These are phyloP conservation scores for Aspergillus pseudonomiae DNA, from an alignment of 2,329 filamentous ascomycete genomes.

Conservation along the genomic window DNA sequence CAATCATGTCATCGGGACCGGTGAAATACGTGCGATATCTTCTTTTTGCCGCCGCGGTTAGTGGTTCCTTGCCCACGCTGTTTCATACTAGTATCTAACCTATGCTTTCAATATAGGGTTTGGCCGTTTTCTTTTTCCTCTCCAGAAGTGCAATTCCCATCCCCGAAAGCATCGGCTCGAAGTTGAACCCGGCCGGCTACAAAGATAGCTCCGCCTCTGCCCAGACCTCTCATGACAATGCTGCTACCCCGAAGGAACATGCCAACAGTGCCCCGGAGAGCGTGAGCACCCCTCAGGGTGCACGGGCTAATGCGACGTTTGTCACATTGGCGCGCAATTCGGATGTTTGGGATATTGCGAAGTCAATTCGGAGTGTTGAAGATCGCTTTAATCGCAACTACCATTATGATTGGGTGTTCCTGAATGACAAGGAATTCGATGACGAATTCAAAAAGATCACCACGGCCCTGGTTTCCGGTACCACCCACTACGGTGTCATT, in stretches of 20 bases:
- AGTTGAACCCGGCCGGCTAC: slow-evolving; percentile 25
- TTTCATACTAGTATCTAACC: not conserved
- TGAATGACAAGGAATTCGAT: slow-evolving; percentile 95
- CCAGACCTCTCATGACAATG: slow-evolving; percentile 26
- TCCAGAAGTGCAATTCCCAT: slow-evolving; percentile 61
- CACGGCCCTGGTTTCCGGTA: slow-evolving; percentile 85
- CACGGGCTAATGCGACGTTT: slow-evolving; percentile 94
- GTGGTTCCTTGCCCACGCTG: not conserved
- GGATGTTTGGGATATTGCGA: slow-evolving; percentile 95
- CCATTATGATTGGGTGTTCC: slow-evolving; percentile 98
- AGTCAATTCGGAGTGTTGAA: slow-evolving; percentile 94
- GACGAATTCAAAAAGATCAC: slow-evolving; percentile 93
- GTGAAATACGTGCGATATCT: slow-evolving; percentile 22
- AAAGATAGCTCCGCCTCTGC: slow-evolving; percentile 20
- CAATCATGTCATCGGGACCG: slow-evolving; percentile 22
- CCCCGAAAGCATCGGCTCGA: slow-evolving; percentile 30
- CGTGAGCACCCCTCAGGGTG: slow-evolving; percentile 59
- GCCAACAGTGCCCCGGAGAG: slow-evolving; percentile 21
- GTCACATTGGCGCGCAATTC: slow-evolving; percentile 91
- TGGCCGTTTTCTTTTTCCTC: slow-evolving; percentile 81
- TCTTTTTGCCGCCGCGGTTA: slow-evolving; percentile 19
- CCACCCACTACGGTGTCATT: slow-evolving; percentile 87
- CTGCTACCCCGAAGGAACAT: slow-evolving; percentile 24
- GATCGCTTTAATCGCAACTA: slow-evolving; percentile 97
- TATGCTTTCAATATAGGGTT: slow-evolving; percentile 45